Conservation (phyloP, 208 protist genomes). For the Naegleria gruberi region DNA sequence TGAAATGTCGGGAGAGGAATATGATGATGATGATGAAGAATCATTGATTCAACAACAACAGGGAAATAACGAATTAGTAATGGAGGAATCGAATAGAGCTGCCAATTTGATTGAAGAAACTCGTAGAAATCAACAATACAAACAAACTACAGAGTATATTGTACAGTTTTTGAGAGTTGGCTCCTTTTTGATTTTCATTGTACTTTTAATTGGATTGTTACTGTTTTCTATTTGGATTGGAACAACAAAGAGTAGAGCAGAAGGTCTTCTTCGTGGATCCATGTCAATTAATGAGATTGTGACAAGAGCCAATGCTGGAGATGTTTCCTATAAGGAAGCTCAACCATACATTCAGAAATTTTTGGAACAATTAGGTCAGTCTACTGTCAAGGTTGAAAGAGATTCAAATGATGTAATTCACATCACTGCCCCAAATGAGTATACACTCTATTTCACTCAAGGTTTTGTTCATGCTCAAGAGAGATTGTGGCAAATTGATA, state of each 20-base stretch:
- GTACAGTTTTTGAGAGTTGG: background rate
- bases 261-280: background rate
- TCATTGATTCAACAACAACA: background rate
- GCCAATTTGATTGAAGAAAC: background rate
- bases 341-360: background rate
- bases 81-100: background rate
- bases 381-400: background rate
- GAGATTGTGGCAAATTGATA: conserved; percentile 15
- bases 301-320: no score
- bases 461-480: conserved; percentile 4
- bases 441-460: background rate
- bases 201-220: background rate
- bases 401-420: background rate
- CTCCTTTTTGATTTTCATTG: background rate
- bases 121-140: background rate
- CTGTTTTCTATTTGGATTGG: background rate
- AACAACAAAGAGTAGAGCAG: background rate
- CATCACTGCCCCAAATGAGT: background rate
- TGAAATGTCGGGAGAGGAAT: background rate
- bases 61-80: no score
- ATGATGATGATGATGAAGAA: background rate
- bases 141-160: background rate
- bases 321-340: background rate
- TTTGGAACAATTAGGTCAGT: background rate
- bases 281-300: background rate